A percentile compares a stretch with the other conserved stretches of the same genome.
phyloP scores from a whole-genome alignment of 805 yeast genomes.

The Torulaspora franciscae region DNA sequence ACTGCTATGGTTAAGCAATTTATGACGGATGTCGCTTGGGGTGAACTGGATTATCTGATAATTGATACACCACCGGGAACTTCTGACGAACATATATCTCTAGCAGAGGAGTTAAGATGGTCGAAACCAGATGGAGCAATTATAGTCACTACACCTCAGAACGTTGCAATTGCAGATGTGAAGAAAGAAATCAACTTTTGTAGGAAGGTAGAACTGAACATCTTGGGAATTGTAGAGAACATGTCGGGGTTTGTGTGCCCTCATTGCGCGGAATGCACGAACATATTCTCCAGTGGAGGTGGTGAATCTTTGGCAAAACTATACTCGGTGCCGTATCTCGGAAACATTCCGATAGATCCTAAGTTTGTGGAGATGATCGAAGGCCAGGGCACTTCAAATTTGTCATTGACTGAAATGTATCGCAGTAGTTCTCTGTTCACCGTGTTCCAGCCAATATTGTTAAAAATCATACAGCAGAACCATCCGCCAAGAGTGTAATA shows the following conservation, averaged over 20 bases:
- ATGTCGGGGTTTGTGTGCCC: constrained; percentile 98
- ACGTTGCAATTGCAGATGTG: constrained; percentile 90
- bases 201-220: constrained; percentile 69
- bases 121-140: constrained; percentile 86
- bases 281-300: constrained; percentile 91
- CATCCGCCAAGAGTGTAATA: constrained; percentile 22
- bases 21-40: constrained; percentile 89
- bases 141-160: constrained; percentile 94
- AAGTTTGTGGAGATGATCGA: constrained; percentile 86
- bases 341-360: constrained; percentile 92
- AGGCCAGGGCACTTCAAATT: constrained; percentile 35
- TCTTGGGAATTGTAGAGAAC: constrained; percentile 87
- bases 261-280: constrained; percentile 83
- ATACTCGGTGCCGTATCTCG: constrained; percentile 63
- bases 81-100: constrained; percentile 94
- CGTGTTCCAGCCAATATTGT: constrained; percentile 45
- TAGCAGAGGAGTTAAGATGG: constrained; percentile 79
- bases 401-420: constrained; percentile 38
- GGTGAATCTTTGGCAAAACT: constrained; percentile 67
- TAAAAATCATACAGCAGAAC: constrained; percentile 33
- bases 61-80: constrained; percentile 99
- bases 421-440: constrained; percentile 32
- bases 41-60: constrained; percentile 61
- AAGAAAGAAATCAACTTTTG: constrained; percentile 92
- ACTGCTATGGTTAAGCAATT: constrained; percentile 97